Evolutionary conservation across 192 early-diverging fungal species (phyloP).

Genomic region (Mortierella antarctica): DNA sequence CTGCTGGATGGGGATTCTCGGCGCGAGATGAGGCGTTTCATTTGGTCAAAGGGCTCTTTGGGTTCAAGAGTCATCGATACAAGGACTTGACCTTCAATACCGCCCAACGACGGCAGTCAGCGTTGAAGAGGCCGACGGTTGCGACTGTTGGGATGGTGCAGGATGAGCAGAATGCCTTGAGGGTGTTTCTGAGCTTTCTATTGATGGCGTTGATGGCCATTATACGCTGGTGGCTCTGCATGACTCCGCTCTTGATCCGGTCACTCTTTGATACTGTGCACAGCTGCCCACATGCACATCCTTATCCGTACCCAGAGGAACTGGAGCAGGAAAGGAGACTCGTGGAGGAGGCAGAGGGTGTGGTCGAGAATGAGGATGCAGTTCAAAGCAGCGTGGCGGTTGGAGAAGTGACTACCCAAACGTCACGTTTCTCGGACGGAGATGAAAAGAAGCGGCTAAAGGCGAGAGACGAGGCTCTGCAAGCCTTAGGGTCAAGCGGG

Average conservation of each 20-base stretch:
- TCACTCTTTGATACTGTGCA: slow-evolving; percentile 49
- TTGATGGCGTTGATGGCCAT: slow-evolving; percentile 38
- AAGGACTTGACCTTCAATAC: slow-evolving; percentile 12
- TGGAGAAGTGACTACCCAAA: neutral
- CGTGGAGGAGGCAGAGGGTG: slow-evolving; percentile 3
- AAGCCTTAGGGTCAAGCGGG: neutral
- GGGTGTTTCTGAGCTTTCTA: slow-evolving; percentile 15
- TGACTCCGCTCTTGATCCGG: slow-evolving; percentile 21
- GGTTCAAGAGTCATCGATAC: slow-evolving; percentile 44
- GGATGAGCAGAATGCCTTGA: slow-evolving; percentile 26
- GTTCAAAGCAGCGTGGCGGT: neutral
- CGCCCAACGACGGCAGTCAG: slow-evolving; percentile 12
- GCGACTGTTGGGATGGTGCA: slow-evolving; percentile 43
- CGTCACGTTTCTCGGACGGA: neutral
- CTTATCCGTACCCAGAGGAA: slow-evolving; percentile 45
- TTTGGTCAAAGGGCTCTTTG: slow-evolving; percentile 39
- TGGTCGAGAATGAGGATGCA: neutral
- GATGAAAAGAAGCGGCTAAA: slow-evolving; percentile 20
- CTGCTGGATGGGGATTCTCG: slow-evolving; percentile 13
- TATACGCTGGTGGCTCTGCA: slow-evolving; percentile 33
- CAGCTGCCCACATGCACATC: slow-evolving; percentile 41
- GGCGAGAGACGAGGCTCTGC: neutral
- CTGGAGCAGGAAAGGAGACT: slow-evolving; percentile 22
- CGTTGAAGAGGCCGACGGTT: slow-evolving; percentile 21
- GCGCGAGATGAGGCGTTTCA: slow-evolving; percentile 24